Evolutionary conservation across 2,329 filamentous ascomycete species (phyloP).

Genomic region (Microcyclospora tardicrescens): DNA sequence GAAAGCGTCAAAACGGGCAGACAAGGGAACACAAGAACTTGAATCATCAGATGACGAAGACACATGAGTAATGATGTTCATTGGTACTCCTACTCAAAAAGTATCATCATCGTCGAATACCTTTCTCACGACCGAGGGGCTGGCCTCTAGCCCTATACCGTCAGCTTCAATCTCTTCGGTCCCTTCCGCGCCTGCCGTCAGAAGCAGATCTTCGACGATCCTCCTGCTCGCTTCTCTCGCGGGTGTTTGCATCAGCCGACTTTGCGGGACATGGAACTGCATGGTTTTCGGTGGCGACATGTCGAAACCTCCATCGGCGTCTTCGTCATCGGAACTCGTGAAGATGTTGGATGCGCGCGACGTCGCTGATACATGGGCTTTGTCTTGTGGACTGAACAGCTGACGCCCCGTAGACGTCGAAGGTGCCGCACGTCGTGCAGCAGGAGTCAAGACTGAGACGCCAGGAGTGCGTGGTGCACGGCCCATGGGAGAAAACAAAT

Average conservation of each 20-base stretch:
- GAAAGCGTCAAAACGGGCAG: too few species aligned
- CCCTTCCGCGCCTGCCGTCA: constrained; percentile 55
- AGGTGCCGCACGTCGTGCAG: constrained; percentile 9
- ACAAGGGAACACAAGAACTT: too few species aligned
- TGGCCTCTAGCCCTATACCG: constrained; percentile 18
- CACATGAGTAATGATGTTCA: background rate
- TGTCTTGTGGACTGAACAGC: constrained; percentile 22
- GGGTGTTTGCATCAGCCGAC: constrained; percentile 66
- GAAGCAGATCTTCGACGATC: constrained; percentile 67
- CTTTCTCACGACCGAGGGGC: constrained; percentile 34
- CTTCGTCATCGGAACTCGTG: constrained; percentile 36
- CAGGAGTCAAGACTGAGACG: constrained; percentile 67
- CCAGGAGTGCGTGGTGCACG: constrained; percentile 58
- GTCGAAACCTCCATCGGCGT: constrained; percentile 38
- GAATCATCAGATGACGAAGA: too few species aligned
- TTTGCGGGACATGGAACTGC: constrained; percentile 68
- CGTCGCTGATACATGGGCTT: constrained; percentile 11
- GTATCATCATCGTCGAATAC: constrained; percentile 35
- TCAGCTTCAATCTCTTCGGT: constrained; percentile 36
- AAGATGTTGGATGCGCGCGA: constrained; percentile 13
- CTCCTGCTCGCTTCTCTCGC: constrained; percentile 68
- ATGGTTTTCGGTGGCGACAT: constrained; percentile 86
- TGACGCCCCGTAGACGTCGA: constrained; percentile 23
- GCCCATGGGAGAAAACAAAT: constrained; percentile 49
- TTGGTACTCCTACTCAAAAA: constrained; percentile 21